phyloP scores from a whole-genome alignment of 371 early-diverging fungal genomes.

The Mortierella sp. region DNA sequence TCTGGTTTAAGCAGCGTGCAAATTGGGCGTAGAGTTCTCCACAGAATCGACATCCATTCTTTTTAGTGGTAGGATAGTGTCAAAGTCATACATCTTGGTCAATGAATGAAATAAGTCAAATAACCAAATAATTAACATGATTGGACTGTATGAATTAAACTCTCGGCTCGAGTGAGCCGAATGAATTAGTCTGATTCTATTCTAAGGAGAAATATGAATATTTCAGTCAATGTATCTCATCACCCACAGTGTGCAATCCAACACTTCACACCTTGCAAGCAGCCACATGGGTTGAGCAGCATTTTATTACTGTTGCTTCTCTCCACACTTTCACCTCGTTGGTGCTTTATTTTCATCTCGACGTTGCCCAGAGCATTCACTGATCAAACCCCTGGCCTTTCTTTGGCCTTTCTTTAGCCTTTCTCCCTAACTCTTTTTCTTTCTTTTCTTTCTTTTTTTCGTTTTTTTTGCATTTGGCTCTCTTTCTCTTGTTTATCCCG shows the following conservation, averaged over 20 bases:
- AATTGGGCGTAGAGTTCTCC: conserved; percentile 9
- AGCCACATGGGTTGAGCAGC: background rate
- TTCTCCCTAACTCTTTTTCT: background rate
- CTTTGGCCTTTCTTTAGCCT: too few relatives aligned
- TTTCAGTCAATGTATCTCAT: background rate
- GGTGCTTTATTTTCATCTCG: background rate
- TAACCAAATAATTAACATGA: background rate
- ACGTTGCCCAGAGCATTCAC: background rate
- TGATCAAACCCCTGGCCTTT: background rate
- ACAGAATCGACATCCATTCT: background rate
- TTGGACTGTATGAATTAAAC: conserved; percentile 6
- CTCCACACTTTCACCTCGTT: background rate
- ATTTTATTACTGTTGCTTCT: background rate
- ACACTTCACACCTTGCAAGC: too few relatives aligned
- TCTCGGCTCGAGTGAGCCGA: conserved; percentile 38
- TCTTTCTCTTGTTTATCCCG: background rate
- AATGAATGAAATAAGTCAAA: background rate
- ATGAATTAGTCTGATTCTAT: conserved; percentile 3
- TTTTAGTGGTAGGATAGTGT: background rate
- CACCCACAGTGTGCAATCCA: background rate
- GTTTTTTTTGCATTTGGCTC: background rate
- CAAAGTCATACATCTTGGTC: background rate
- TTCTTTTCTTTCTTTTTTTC: background rate
- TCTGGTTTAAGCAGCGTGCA: background rate
- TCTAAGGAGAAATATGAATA: background rate